phyloP scores from a whole-genome alignment of 2,329 filamentous ascomycete genomes.

The Verticillium zaregamsianum region DNA sequence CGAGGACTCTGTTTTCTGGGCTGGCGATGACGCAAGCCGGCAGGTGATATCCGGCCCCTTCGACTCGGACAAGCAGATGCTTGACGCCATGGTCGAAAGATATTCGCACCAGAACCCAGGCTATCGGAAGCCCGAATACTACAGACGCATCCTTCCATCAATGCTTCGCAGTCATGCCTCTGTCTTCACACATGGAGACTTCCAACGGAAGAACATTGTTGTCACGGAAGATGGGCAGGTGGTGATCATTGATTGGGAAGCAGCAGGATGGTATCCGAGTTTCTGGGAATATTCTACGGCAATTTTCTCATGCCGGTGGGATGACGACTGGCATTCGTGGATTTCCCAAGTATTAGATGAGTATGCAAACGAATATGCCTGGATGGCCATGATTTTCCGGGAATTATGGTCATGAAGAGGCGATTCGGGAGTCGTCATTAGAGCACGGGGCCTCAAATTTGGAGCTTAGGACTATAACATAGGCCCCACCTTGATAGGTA shows the following conservation, averaged over 20 bases:
- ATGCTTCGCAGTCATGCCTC: not conserved
- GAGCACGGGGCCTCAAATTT: no score
- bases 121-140: not conserved
- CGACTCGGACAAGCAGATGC: not conserved
- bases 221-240: constrained; percentile 6
- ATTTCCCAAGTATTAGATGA: constrained; percentile 14
- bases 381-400: constrained; percentile 12
- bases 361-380: constrained; percentile 14
- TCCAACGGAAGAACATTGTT: constrained; percentile 18
- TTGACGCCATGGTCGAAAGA: not conserved
- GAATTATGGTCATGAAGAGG: constrained; percentile 9
- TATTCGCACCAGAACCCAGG: not conserved
- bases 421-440: not conserved
- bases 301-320: constrained; percentile 5
- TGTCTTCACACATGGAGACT: constrained; percentile 16
- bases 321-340: constrained; percentile 17
- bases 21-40: not conserved
- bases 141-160: not conserved
- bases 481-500: no score
- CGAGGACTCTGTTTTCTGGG: not conserved
- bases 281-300: constrained; percentile 19
- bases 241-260: constrained; percentile 18
- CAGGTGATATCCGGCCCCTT: not conserved
- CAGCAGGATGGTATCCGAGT: constrained; percentile 16
- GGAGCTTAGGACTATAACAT: no score